These are phyloP conservation scores for Cenchrus americanus DNA, from an alignment of 176 grass and related monocot species.

Conservation along the genomic window DNA sequence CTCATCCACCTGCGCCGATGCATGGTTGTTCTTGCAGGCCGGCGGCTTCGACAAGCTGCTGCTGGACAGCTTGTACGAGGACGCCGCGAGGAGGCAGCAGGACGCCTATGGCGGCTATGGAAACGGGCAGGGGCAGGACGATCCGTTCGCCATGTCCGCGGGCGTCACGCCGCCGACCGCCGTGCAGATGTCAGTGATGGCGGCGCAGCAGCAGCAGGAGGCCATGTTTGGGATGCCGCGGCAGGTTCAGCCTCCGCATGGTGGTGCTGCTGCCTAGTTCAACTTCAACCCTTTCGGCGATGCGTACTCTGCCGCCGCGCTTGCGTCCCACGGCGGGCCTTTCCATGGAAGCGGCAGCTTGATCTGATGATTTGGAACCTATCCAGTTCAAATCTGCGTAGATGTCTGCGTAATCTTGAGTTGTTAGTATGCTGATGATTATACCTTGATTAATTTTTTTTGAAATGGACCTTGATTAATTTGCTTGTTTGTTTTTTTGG, in stretches of 20 bases:
- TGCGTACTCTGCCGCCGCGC: constrained; percentile 38
- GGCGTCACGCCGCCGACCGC: constrained; percentile 54
- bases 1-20: neutral
- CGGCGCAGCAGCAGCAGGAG: constrained; percentile 44
- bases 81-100: constrained; percentile 55
- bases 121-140: constrained; percentile 9
- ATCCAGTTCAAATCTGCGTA: neutral
- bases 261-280: constrained; percentile 15
- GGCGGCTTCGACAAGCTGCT: constrained; percentile 78
- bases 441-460: too few species aligned
- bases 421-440: neutral
- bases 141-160: constrained; percentile 70
- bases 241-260: constrained; percentile 34
- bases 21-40: constrained; percentile 45
- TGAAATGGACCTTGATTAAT: too few species aligned
- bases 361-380: constrained; percentile 49
- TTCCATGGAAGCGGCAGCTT: constrained; percentile 59
- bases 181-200: constrained; percentile 74
- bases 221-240: constrained; percentile 41
- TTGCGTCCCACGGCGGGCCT: neutral
- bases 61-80: constrained; percentile 76
- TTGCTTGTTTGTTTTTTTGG: too few species aligned
- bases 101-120: constrained; percentile 1
- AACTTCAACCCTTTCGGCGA: constrained; percentile 78
- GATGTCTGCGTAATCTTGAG: too few species aligned